Evolutionary conservation across 768 basidiomycete genomes (phyloP).

Genomic region (Sporobolomyces phaffii): DNA sequence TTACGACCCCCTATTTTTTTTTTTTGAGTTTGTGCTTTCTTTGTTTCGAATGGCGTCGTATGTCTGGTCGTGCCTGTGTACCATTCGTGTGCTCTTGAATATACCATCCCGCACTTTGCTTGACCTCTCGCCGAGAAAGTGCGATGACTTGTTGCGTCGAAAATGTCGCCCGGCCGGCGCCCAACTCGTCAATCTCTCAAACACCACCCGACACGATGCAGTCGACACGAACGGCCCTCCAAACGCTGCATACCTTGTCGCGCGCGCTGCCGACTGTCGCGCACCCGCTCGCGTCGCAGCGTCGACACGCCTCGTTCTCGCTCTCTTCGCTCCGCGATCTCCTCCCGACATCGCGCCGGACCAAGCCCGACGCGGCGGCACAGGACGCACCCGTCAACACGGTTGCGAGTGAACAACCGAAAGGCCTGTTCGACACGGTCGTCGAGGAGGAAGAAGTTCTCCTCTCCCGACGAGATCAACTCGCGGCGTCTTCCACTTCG

Average conservation of each 20-base stretch:
- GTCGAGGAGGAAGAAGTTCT: conserved; percentile 26
- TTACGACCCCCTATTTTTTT: no score
- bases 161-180: not conserved
- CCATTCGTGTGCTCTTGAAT: not conserved
- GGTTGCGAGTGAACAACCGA: not conserved
- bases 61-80: no score
- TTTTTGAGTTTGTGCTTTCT: not conserved
- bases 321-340: conserved; percentile 15
- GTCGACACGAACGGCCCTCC: not conserved
- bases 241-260: conserved; percentile 5
- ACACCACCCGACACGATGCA: not conserved
- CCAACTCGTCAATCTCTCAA: not conserved
- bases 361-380: not conserved
- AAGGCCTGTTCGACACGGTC: conserved; percentile 26
- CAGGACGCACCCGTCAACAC: not conserved
- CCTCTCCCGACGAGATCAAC: not conserved
- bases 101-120: not conserved
- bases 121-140: no score
- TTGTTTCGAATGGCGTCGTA: not conserved
- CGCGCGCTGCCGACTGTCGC: conserved; percentile 5
- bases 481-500: not conserved
- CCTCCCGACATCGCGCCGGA: conserved; percentile 11
- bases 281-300: conserved; percentile 2
- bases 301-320: conserved; percentile 23
- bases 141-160: no score